Evolutionary conservation across 164 flowering plant species (phyloP).

Genomic region (Vitis rupestris): DNA sequence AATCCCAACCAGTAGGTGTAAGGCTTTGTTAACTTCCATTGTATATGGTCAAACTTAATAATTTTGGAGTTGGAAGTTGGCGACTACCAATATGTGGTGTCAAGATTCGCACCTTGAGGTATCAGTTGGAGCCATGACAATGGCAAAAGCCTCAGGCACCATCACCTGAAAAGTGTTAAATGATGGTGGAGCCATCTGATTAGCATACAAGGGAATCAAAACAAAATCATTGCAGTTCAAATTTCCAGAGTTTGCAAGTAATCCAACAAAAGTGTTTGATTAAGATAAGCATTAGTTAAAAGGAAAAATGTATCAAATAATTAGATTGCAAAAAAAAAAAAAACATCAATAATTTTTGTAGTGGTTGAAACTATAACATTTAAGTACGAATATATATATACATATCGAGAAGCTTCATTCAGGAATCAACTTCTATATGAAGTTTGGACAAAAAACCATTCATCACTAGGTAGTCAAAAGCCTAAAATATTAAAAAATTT

Average conservation of each 20-base stretch:
- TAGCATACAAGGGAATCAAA: neutral
- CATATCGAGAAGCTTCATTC: too few species aligned
- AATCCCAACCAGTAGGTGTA: too few species aligned
- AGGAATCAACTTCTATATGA: too few species aligned
- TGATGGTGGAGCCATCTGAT: neutral
- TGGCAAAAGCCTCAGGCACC: conserved; percentile 84
- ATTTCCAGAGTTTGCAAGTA: neutral
- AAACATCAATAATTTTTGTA: too few species aligned
- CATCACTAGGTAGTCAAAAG: too few species aligned
- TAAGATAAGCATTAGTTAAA: neutral
- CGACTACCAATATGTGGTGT: too few species aligned
- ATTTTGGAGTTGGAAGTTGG: neutral
- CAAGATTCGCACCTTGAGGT: conserved; percentile 41
- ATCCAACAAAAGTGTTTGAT: neutral
- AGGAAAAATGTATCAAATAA: neutral
- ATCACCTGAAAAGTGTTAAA: conserved; percentile 43
- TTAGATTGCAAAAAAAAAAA: too few species aligned
- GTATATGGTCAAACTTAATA: neutral
- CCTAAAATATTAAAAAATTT: too few species aligned
- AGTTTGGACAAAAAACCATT: too few species aligned
- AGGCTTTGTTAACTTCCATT: neutral
- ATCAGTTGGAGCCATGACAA: conserved; percentile 91
- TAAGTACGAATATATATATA: too few species aligned
- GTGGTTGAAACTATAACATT: too few species aligned
- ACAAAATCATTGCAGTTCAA: neutral